These are phyloP conservation scores for Sequoia sempervirens DNA, from an alignment of 75 land plant genomes.

Conservation along the genomic window DNA sequence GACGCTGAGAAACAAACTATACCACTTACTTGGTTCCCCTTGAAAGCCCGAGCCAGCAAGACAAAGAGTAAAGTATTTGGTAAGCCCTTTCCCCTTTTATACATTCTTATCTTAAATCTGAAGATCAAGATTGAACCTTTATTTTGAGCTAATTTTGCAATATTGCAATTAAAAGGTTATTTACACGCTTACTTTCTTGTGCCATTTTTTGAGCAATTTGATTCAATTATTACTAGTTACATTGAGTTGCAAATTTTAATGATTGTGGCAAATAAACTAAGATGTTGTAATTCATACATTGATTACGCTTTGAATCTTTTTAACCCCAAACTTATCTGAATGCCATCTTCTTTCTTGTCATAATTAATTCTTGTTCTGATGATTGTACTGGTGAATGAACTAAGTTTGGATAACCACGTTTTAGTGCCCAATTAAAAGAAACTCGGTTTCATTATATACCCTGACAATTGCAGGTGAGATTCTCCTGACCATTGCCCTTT, in stretches of 20 bases:
- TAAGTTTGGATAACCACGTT: not conserved
- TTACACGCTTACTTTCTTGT: not conserved
- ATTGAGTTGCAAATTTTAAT: not conserved
- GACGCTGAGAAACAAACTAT: constrained; percentile 53
- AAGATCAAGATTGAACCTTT: not conserved
- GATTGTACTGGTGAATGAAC: not conserved
- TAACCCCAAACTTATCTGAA: not conserved
- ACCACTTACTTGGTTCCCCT: constrained; percentile 59
- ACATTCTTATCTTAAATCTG: not conserved
- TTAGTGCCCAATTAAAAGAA: not conserved
- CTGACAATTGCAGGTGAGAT: constrained; percentile 59
- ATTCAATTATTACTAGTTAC: not conserved
- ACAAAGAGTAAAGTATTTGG: constrained; percentile 65
- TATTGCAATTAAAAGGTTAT: not conserved
- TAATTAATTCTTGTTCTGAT: not conserved
- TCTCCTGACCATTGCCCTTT: constrained; percentile 42
- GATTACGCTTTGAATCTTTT: not conserved
- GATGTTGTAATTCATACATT: not conserved
- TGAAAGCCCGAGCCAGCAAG: constrained; percentile 64
- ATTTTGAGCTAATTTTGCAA: not conserved
- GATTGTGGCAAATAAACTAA: not conserved
- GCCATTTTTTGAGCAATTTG: not conserved
- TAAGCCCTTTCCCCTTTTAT: constrained; percentile 18
- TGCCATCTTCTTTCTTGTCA: not conserved
- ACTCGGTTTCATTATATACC: not conserved